Conservation (phyloP, 176 grass and related monocot species). For the Calamus simplicifolius region DNA sequence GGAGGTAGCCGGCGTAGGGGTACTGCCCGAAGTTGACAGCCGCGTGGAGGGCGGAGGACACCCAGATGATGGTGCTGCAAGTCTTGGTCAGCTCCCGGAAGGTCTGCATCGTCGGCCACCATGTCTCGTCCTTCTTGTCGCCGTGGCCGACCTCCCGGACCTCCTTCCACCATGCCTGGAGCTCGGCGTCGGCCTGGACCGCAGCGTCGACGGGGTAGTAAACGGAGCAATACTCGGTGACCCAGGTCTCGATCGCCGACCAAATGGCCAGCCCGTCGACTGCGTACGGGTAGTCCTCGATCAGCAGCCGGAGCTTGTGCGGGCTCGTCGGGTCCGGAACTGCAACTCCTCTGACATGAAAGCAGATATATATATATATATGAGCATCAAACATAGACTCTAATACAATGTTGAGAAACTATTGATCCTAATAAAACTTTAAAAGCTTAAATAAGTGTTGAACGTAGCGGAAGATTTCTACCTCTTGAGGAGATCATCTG, state of each 20-base stretch:
- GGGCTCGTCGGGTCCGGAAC: constrained; percentile 37
- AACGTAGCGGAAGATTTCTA: background rate
- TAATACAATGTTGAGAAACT: background rate
- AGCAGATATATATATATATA: background rate
- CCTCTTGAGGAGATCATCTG: constrained; percentile 61
- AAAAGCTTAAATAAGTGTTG: too few species aligned
- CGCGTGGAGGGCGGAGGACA: constrained; percentile 72
- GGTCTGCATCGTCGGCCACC: constrained; percentile 52
- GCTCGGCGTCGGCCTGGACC: constrained; percentile 40
- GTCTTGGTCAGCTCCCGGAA: constrained; percentile 38
- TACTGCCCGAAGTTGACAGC: constrained; percentile 92
- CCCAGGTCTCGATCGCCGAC: constrained; percentile 64
- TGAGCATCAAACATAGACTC: too few species aligned
- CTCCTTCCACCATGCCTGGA: constrained; percentile 88
- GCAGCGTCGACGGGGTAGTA: constrained; percentile 48
- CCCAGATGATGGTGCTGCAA: constrained; percentile 77
- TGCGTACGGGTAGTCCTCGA: constrained; percentile 71
- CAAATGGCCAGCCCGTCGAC: constrained; percentile 60
- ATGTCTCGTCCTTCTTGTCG: constrained; percentile 46
- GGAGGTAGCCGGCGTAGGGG: constrained; percentile 67
- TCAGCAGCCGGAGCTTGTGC: constrained; percentile 49
- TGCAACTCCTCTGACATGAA: constrained; percentile 36
- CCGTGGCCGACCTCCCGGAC: constrained; percentile 74
- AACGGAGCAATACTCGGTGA: constrained; percentile 56
- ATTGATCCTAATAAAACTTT: too few species aligned